Conservation (phyloP, 345 rosid species). For the Ceriops zippeliana region DNA sequence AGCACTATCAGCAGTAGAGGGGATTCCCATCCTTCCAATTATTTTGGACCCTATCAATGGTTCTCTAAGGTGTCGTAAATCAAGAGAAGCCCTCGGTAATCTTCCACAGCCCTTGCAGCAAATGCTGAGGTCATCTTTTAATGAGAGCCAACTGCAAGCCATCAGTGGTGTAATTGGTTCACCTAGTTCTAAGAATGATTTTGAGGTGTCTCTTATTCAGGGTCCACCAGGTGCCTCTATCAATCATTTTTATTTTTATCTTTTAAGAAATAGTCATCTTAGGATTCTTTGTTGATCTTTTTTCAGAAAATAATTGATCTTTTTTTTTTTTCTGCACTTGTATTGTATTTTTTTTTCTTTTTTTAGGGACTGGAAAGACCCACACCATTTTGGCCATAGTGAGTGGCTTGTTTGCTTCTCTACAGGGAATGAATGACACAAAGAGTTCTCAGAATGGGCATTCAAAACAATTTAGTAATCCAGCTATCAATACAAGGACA, state of each 20-base stretch:
- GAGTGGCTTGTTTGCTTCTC: constrained; percentile 76
- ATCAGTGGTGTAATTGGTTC: constrained; percentile 59
- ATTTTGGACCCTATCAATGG: constrained; percentile 62
- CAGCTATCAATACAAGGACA: constrained; percentile 40
- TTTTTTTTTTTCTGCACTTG: neutral
- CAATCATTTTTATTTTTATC: constrained; percentile 1
- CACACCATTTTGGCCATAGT: constrained; percentile 90
- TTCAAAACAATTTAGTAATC: constrained; percentile 39
- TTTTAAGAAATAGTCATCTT: neutral
- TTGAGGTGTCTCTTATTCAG: constrained; percentile 85
- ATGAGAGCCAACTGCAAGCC: constrained; percentile 86
- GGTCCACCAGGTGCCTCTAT: constrained; percentile 87
- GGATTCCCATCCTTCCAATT: constrained; percentile 66
- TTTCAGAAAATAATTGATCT: constrained; percentile 2
- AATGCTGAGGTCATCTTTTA: constrained; percentile 68
- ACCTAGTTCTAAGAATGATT: constrained; percentile 43
- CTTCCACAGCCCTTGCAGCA: constrained; percentile 63
- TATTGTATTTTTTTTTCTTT: constrained; percentile 9
- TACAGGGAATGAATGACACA: constrained; percentile 31
- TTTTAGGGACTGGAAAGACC: constrained; percentile 91
- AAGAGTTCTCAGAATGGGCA: constrained; percentile 28
- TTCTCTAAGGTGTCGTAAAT: constrained; percentile 32
- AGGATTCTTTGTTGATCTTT: neutral
- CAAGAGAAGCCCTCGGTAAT: constrained; percentile 42
- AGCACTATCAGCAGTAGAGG: constrained; percentile 68